Conservation (phyloP, 2,329 filamentous ascomycete species). For the Conoideocrella luteorostrata region DNA sequence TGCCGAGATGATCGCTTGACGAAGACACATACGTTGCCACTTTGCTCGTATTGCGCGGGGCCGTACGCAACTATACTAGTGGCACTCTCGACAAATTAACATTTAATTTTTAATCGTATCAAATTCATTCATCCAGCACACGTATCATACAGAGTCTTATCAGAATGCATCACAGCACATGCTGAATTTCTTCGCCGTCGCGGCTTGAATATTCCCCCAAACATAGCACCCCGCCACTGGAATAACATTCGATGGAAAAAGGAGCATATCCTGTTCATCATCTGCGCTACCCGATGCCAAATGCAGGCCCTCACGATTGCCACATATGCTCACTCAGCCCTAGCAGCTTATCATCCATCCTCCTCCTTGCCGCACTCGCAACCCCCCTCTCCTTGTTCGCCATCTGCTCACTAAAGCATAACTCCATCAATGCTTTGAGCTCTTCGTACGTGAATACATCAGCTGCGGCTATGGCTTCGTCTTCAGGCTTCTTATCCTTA, state of each 20-base stretch:
- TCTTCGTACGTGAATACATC: constrained; percentile 58
- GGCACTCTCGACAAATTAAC: no score
- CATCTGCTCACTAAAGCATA: constrained; percentile 62
- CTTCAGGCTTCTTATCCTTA: constrained; percentile 29
- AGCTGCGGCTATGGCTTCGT: constrained; percentile 21
- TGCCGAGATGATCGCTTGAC: no score
- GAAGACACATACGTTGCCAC: not conserved
- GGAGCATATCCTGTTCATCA: not conserved
- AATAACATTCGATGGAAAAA: no score
- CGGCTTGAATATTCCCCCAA: no score
- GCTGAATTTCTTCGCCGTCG: no score
- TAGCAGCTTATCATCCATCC: constrained; percentile 63
- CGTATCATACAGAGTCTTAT: no score
- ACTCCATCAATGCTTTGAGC: constrained; percentile 57
- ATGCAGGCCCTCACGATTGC: constrained; percentile 41
- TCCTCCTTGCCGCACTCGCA: constrained; percentile 58
- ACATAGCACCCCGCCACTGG: no score
- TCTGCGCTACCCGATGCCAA: no score
- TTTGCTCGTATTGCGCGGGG: not conserved
- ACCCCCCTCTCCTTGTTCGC: constrained; percentile 63
- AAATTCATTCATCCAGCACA: no score
- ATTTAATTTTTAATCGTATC: no score
- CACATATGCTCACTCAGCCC: constrained; percentile 68
- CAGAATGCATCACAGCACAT: no score
- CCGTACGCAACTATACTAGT: no score